Evolutionary conservation across 2,329 filamentous ascomycete species (phyloP), one percentile per base, ranked within the genome.

Genomic region (Fusarium falciforme): DNA sequence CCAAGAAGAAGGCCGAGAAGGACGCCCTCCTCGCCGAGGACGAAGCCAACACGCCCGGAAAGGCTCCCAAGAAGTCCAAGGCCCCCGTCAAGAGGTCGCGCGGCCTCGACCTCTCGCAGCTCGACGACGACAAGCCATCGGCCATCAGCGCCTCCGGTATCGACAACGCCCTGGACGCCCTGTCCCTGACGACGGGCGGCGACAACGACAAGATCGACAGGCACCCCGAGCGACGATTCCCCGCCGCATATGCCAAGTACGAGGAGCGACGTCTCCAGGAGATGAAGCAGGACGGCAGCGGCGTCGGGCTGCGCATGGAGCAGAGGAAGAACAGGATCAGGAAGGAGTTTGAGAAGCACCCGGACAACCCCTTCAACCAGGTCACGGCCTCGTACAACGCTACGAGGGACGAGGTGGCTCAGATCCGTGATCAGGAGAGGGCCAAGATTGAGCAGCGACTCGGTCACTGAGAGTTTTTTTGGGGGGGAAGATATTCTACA

Each of bases 281-380:
- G 88, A 94, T 98, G 89, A 93, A 96, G 80, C 86, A 90, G 64
- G 95, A 98, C 82, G 93, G 92, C 62, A 91, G 85, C 76, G 88
- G 88, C 22, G 83, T 93, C 66, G 94, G 94, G 1, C 83, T 98
- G 80, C 88, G 95, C 66, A 87, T 93, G 77, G 90, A 97, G 77
- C 95, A 98, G 89, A 93, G 93, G 83, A 92, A 95, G 79, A 93
- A 96, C 73, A 88, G 92, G 80, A 93, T 97, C 76, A 85, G 90
- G 72, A 97, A 97, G 87, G 96, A 98, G 85, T 99, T 98, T 82
- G 93, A 97, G 83, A 97, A 94, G 87, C 93, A 93, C 79, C 92
- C 94, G 2, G 96, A 98, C 78, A 99, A 99, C 83, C 96, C 96
- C 16, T 96, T 97, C 85, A 98, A 98, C 85, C 94, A 97, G 85